phyloP scores from a whole-genome alignment of 371 early-diverging fungal genomes.

The Rhizopus arrhizus region DNA sequence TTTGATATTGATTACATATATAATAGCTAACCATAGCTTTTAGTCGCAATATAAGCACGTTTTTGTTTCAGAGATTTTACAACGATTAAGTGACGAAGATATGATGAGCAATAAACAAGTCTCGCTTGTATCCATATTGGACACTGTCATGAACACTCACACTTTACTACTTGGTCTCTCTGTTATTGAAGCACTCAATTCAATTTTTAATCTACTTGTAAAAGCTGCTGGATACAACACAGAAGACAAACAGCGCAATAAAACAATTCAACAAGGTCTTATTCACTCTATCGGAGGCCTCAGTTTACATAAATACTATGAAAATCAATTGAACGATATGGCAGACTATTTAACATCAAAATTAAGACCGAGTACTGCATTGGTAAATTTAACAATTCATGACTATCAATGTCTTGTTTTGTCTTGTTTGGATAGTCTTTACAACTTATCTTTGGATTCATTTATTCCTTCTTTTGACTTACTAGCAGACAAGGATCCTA shows the following conservation, averaged over 20 bases:
- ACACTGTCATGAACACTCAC: constrained; percentile 56
- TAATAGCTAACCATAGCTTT: neutral
- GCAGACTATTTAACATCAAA: constrained; percentile 72
- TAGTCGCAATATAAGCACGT: constrained; percentile 71
- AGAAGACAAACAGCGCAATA: constrained; percentile 9
- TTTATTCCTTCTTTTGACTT: constrained; percentile 22
- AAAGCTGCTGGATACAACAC: constrained; percentile 41
- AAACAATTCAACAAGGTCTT: constrained; percentile 53
- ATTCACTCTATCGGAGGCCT: constrained; percentile 70
- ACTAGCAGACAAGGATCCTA: constrained; percentile 20
- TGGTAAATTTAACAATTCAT: constrained; percentile 47
- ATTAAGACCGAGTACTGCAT: constrained; percentile 47
- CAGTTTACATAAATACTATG: constrained; percentile 80
- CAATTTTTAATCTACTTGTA: constrained; percentile 66
- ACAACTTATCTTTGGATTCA: constrained; percentile 14
- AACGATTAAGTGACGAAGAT: constrained; percentile 52
- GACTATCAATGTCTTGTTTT: constrained; percentile 55
- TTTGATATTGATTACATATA: neutral
- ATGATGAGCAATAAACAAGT: constrained; percentile 49
- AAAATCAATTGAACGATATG: constrained; percentile 83
- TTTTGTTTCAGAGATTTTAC: constrained; percentile 64
- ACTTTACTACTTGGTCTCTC: constrained; percentile 75
- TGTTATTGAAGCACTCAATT: constrained; percentile 80
- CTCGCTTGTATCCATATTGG: constrained; percentile 60
- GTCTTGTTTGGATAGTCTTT: constrained; percentile 47